Evolutionary conservation across 257 asterid genomes (phyloP).

Genomic region (Solanum neorickii): DNA sequence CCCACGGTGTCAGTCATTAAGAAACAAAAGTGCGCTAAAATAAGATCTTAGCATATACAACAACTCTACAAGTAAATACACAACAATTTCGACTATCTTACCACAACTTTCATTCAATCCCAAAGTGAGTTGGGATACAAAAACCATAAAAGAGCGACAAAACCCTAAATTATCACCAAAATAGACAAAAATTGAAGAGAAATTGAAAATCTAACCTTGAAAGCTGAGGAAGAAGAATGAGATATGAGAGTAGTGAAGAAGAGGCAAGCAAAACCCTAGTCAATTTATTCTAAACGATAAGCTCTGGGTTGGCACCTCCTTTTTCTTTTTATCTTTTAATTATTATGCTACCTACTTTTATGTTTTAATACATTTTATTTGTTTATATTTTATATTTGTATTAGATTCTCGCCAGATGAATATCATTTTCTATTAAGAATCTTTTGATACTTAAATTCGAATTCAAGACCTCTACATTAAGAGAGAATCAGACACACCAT

Average conservation of each 20-base stretch:
- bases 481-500: background rate
- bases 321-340: too few species aligned
- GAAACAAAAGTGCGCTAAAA: background rate
- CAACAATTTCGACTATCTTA: background rate
- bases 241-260: background rate
- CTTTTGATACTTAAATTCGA: too few species aligned
- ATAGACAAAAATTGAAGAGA: background rate
- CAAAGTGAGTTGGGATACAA: background rate
- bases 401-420: accelerated
- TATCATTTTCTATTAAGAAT: too few species aligned
- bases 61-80: background rate
- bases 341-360: too few species aligned
- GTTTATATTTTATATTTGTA: too few species aligned
- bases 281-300: too few species aligned
- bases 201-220: background rate
- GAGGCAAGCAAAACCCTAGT: background rate
- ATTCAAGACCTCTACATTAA: too few species aligned
- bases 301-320: too few species aligned
- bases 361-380: too few species aligned
- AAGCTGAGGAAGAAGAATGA: background rate
- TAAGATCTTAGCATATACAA: background rate
- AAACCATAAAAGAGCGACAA: background rate
- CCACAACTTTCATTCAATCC: background rate
- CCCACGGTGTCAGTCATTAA: background rate
- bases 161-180: background rate